phyloP scores from a whole-genome alignment of 164 flowering plant genomes.

The Aristolochia contorta region DNA sequence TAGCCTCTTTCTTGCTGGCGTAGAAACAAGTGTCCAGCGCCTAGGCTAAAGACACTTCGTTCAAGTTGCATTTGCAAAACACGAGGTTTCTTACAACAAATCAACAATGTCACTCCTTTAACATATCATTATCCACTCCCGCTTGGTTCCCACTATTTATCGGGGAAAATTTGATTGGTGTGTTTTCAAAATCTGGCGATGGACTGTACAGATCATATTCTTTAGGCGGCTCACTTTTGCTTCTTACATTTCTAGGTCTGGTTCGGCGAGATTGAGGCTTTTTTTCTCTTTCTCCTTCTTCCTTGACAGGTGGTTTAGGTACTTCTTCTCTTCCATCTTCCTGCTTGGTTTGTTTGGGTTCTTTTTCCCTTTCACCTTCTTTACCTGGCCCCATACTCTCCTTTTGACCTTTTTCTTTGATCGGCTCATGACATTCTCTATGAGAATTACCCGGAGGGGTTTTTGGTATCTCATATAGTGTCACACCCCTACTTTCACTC shows the following conservation, averaged over 20 bases:
- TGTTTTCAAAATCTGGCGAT: constrained; percentile 15
- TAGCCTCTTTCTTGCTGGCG: too few species aligned
- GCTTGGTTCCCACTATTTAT: constrained; percentile 6
- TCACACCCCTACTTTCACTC: constrained; percentile 26
- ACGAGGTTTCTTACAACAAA: neutral
- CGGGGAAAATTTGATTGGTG: constrained; percentile 12
- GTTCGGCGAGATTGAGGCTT: neutral
- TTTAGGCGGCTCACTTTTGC: constrained; percentile 41
- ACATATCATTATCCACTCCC: constrained; percentile 6
- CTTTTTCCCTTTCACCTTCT: constrained; percentile 9
- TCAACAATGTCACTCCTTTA: constrained; percentile 6
- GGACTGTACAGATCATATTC: constrained; percentile 22
- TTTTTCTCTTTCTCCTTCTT: constrained; percentile 8
- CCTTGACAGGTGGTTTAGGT: neutral
- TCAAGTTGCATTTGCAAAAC: too few species aligned
- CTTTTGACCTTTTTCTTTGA: neutral
- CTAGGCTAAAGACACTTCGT: too few species aligned
- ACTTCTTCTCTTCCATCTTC: constrained; percentile 9
- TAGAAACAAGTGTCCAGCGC: too few species aligned
- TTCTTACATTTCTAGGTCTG: constrained; percentile 25
- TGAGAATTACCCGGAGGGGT: constrained; percentile 2
- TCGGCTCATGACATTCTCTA: constrained; percentile 3
- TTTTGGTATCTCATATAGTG: constrained; percentile 55
- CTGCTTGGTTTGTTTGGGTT: neutral
- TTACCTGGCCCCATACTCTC: too few species aligned